Evolutionary conservation across 192 early-diverging fungal genomes (phyloP).

Genomic region (Chytriomyces sp.): DNA sequence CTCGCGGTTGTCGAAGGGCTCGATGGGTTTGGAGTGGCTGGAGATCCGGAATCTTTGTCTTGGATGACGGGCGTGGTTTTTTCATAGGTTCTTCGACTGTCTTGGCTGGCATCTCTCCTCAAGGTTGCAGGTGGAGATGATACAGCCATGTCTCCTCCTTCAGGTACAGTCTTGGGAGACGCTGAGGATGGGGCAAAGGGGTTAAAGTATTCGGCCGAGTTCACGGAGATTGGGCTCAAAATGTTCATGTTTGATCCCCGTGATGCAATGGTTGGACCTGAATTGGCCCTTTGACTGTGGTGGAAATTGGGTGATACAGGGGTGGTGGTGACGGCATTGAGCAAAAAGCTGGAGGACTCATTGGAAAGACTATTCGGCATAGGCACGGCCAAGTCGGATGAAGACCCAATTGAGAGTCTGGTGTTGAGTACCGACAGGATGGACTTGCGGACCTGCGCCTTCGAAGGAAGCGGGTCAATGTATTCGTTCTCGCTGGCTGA

Average conservation of each 20-base stretch:
- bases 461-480: slow-evolving; percentile 4
- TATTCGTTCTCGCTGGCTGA: neutral
- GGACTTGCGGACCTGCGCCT: neutral
- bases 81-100: neutral
- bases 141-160: neutral
- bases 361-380: neutral
- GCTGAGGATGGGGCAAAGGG: neutral
- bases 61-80: neutral
- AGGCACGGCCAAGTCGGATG: neutral
- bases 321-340: slow-evolving; percentile 4
- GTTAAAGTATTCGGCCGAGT: neutral
- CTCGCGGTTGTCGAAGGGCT: too few species aligned
- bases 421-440: slow-evolving; percentile 1
- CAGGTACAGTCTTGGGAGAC: neutral
- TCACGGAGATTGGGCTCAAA: neutral
- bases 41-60: too few species aligned
- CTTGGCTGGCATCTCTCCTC: neutral
- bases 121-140: neutral
- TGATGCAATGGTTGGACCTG: neutral
- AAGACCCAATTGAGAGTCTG: neutral
- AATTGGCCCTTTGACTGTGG: neutral
- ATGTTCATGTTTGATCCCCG: neutral
- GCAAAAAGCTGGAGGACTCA: neutral
- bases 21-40: too few species aligned
- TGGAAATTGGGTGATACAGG: slow-evolving; percentile 1